Evolutionary conservation across 2,329 filamentous ascomycete species (phyloP).

Genomic region (Colletotrichum sp.): DNA sequence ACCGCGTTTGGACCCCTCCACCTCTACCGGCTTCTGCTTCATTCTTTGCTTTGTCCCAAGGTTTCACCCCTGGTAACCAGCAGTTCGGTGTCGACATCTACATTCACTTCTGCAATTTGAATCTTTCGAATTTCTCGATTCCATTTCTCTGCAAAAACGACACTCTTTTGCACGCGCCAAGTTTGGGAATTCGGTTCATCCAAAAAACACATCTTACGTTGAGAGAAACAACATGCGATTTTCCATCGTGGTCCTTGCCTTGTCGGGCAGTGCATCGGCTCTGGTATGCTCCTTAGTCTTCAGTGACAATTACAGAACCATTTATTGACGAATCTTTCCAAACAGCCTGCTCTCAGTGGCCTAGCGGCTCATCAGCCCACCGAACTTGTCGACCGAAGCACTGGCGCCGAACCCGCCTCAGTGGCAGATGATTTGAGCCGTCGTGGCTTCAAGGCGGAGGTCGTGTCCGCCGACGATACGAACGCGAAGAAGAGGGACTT

Average conservation of each 20-base stretch:
- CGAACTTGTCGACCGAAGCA: neutral
- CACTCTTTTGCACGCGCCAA: conserved; percentile 6
- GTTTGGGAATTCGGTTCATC: neutral
- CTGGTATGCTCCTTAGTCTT: neutral
- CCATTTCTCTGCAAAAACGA: neutral
- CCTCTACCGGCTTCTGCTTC: neutral
- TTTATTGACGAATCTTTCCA: neutral
- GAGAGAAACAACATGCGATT: neutral
- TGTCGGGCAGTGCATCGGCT: conserved; percentile 8
- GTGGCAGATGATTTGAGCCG: neutral
- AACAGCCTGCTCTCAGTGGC: neutral
- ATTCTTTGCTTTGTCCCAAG: conserved; percentile 4
- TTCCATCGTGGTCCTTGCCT: conserved; percentile 6
- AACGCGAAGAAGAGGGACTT: neutral
- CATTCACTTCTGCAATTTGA: conserved; percentile 10
- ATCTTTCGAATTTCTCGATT: neutral
- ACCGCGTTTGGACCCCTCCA: neutral
- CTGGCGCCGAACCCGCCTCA: neutral
- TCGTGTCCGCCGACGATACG: neutral
- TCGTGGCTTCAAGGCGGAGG: neutral
- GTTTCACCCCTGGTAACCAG: conserved; percentile 1
- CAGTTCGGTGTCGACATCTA: conserved; percentile 3
- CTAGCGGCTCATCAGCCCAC: neutral
- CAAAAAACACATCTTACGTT: neutral
- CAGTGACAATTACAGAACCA: neutral